Percentiles rank a stretch among this genome's conserved stretches.
Conservation (phyloP, 1,139 yeast genomes). For the Hyphopichia burtonii region DNA sequence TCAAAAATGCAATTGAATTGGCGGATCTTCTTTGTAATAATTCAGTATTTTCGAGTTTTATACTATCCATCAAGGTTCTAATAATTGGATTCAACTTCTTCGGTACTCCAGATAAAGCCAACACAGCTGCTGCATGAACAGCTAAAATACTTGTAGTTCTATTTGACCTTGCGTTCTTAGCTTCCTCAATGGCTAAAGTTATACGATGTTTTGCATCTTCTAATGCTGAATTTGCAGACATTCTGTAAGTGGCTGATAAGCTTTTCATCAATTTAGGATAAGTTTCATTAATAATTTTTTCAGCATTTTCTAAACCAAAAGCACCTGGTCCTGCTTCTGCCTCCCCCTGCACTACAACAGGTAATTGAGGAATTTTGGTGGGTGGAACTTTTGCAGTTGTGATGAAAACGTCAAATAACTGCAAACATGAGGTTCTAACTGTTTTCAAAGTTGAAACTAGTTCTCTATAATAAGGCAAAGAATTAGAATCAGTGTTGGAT, state of each 20-base stretch:
- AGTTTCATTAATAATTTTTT: slow-evolving; percentile 61
- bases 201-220: slow-evolving; percentile 80
- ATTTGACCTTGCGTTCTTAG: slow-evolving; percentile 51
- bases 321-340: slow-evolving; percentile 94
- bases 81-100: slow-evolving; percentile 86
- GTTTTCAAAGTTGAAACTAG: slow-evolving; percentile 83
- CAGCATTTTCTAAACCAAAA: slow-evolving; percentile 77
- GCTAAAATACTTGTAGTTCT: slow-evolving; percentile 69
- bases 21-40: slow-evolving; percentile 75
- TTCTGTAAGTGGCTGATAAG: slow-evolving; percentile 70
- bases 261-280: slow-evolving; percentile 63
- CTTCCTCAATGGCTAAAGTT: slow-evolving; percentile 65
- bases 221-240: slow-evolving; percentile 69
- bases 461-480: slow-evolving; percentile 69
- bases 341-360: slow-evolving; percentile 92
- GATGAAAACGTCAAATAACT: slow-evolving; percentile 72
- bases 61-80: slow-evolving; percentile 88
- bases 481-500: slow-evolving; percentile 34
- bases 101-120: slow-evolving; percentile 68
- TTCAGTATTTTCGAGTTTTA: slow-evolving; percentile 70
- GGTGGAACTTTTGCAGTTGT: slow-evolving; percentile 74
- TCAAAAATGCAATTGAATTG: slow-evolving; percentile 61
- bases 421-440: slow-evolving; percentile 83
- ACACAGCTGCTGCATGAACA: slow-evolving; percentile 71
- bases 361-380: slow-evolving; percentile 77